Conservation (phyloP, 116 monocot species). For the Papilionanthe hybrid region DNA sequence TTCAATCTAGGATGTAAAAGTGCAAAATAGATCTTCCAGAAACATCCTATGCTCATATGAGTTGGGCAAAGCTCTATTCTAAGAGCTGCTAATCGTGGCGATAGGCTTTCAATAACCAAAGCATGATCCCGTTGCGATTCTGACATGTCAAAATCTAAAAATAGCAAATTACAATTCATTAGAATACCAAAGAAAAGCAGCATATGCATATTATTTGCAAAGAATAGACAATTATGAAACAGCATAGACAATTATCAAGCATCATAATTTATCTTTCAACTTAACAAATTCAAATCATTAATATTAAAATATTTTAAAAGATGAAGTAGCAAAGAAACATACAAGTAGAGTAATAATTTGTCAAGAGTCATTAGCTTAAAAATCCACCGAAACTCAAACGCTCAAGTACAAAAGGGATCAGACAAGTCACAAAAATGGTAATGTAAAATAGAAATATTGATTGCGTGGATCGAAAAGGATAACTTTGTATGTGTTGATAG, state of each 20-base stretch:
- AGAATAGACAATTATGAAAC: background rate
- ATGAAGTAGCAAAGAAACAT: background rate
- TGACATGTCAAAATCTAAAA: conserved; percentile 87
- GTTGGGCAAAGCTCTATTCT: conserved; percentile 90
- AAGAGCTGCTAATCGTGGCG: conserved; percentile 78
- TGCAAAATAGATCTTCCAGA: conserved; percentile 93
- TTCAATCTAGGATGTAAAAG: conserved; percentile 76
- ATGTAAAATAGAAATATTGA: no score
- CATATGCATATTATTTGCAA: background rate
- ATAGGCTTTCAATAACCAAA: conserved; percentile 57
- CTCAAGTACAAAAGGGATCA: no score
- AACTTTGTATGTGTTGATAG: no score
- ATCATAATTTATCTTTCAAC: background rate
- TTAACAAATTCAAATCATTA: no score
- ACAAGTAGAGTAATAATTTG: background rate
- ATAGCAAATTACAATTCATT: background rate
- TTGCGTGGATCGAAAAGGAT: no score
- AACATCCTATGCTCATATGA: conserved; percentile 85
- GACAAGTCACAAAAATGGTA: no score
- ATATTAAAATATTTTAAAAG: no score
- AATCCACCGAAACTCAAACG: no score
- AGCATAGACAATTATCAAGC: background rate
- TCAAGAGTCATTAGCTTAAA: no score
- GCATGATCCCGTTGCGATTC: conserved; percentile 81
- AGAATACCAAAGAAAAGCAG: background rate